phyloP scores from a whole-genome alignment of 768 basidiomycete species.

The Phlebiopsis gigantea region DNA sequence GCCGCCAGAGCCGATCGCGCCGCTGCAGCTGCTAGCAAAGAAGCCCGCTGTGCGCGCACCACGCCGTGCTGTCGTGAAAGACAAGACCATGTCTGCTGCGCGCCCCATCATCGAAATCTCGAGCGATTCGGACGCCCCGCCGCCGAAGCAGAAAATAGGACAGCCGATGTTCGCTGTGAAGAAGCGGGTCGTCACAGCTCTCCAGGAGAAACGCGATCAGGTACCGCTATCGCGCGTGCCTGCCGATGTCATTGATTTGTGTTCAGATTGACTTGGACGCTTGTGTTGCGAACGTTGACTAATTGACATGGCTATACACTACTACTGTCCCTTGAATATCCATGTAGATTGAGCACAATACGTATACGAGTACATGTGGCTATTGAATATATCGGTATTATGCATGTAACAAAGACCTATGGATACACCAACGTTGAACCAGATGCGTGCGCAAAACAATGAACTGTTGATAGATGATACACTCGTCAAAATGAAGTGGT shows the following conservation, averaged over 20 bases:
- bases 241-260: constrained; percentile 37
- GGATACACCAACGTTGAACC: not conserved
- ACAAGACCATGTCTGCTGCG: not conserved
- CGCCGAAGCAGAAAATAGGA: not conserved
- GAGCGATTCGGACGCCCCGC: constrained; percentile 30
- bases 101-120: constrained; percentile 32
- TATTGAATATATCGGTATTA: not conserved
- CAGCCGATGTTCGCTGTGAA: not conserved
- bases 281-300: not conserved
- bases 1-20: not conserved
- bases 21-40: not conserved
- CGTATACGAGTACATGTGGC: not conserved
- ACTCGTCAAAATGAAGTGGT: constrained; percentile 19
- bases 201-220: not conserved
- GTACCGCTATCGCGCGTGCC: not conserved
- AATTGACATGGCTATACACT: not conserved
- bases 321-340: not conserved
- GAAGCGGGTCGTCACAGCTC: not conserved
- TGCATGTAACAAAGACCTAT: not conserved
- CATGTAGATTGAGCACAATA: constrained; percentile 1
- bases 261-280: constrained; percentile 18
- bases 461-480: constrained; percentile 1
- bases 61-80: constrained; percentile 9
- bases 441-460: not conserved
- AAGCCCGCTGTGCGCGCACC: constrained; percentile 14